Percentiles rank a stretch among this genome's conserved stretches.
phyloP scores from a whole-genome alignment of 2,329 filamentous ascomycete species.

The Calcarisporium arbuscula region DNA sequence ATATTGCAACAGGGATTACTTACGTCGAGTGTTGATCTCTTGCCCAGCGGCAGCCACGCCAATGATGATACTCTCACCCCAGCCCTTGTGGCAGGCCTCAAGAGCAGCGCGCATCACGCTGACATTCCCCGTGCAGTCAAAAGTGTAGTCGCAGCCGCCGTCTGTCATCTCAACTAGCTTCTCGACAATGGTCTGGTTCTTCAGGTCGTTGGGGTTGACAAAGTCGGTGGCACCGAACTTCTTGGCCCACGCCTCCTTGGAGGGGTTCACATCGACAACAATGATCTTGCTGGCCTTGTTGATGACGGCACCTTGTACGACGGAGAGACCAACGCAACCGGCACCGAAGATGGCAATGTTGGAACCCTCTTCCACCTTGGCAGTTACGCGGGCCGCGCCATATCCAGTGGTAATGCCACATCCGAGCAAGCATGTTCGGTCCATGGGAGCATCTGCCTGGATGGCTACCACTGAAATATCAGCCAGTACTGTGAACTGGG shows the following conservation, averaged over 20 bases:
- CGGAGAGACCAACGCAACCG: slow-evolving; percentile 90
- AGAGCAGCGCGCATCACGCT: slow-evolving; percentile 91
- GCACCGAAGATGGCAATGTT: slow-evolving; percentile 92
- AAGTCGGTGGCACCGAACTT: slow-evolving; percentile 98
- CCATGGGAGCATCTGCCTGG: slow-evolving; percentile 84
- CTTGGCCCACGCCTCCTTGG: slow-evolving; percentile 83
- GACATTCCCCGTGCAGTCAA: slow-evolving; percentile 98
- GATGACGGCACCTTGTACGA: slow-evolving; percentile 87
- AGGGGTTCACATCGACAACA: slow-evolving; percentile 69
- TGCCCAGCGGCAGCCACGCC: slow-evolving; percentile 94
- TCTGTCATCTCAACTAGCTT: slow-evolving; percentile 97
- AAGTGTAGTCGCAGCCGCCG: slow-evolving; percentile 96
- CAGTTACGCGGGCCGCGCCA: slow-evolving; percentile 89
- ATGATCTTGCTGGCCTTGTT: slow-evolving; percentile 77
- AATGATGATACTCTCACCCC: slow-evolving; percentile 97
- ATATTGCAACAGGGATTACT: slow-evolving; percentile 36
- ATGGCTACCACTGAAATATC: slow-evolving; percentile 97
- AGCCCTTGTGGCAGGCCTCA: slow-evolving; percentile 98
- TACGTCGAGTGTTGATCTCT: slow-evolving; percentile 89
- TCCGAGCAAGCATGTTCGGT: slow-evolving; percentile 90
- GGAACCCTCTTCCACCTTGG: slow-evolving; percentile 82
- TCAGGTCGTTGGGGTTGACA: slow-evolving; percentile 81
- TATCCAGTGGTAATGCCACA: slow-evolving; percentile 99
- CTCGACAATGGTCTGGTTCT: slow-evolving; percentile 77
- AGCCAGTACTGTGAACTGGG: slow-evolving; percentile 96